Evolutionary conservation across 306 rosid genomes (phyloP).

Genomic region (Corylus heterophylla): DNA sequence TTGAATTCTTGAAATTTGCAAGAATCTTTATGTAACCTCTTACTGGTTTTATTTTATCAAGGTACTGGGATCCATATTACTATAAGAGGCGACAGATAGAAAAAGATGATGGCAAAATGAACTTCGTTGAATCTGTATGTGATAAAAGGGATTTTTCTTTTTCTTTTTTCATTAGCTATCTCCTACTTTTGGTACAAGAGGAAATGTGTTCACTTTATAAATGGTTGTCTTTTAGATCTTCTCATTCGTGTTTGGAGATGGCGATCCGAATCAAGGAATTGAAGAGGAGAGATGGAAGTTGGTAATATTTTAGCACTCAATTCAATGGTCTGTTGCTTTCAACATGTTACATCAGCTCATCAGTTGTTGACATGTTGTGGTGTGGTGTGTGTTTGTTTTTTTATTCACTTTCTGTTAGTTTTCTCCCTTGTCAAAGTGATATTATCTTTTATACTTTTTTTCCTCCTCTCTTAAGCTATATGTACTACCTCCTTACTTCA

Average conservation of each 20-base stretch:
- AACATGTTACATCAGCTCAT: conserved; percentile 29
- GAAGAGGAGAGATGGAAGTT: conserved; percentile 99
- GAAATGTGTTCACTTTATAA: conserved; percentile 23
- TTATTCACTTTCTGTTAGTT: conserved; percentile 8
- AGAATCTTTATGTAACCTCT: conserved; percentile 24
- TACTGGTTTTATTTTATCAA: conserved; percentile 31
- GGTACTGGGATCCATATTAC: conserved; percentile 99
- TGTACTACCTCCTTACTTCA: too few species aligned
- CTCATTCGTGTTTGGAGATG: conserved; percentile 98
- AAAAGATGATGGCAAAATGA: conserved; percentile 71
- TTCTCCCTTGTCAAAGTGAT: conserved; percentile 4
- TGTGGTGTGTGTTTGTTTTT: not conserved
- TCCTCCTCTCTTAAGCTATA: not conserved
- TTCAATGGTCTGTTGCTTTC: conserved; percentile 88
- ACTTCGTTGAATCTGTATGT: conserved; percentile 91
- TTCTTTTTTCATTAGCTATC: not conserved
- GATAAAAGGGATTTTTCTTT: conserved; percentile 27
- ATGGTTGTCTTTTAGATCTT: conserved; percentile 59
- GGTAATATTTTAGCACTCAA: conserved; percentile 93
- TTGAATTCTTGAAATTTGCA: conserved; percentile 18
- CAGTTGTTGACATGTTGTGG: conserved; percentile 5
- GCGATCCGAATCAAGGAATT: conserved; percentile 99
- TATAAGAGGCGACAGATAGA: conserved; percentile 70
- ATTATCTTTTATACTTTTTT: not conserved
- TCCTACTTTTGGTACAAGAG: conserved; percentile 11